A percentile compares a stretch with the other conserved stretches of the same genome.
These are phyloP conservation scores for Eimeria praecox DNA, from an alignment of 169 alveolate species.

Conservation along the genomic window DNA sequence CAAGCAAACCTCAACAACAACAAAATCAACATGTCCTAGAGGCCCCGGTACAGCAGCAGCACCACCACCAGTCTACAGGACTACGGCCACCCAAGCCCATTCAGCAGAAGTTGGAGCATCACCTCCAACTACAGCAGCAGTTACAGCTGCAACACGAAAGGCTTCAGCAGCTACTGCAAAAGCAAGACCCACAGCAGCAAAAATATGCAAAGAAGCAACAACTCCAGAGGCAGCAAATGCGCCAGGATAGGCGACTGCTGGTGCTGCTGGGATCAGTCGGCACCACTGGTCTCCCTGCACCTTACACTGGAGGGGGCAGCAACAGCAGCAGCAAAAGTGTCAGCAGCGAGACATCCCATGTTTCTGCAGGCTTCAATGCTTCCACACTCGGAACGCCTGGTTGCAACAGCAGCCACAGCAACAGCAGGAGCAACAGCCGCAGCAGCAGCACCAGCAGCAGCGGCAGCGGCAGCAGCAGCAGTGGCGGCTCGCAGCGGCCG, in stretches of 20 bases:
- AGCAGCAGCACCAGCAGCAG: slow-evolving; percentile 1
- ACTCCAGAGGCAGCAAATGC: neutral
- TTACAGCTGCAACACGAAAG: neutral
- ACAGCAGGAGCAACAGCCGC: neutral
- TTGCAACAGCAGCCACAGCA: slow-evolving; percentile 17
- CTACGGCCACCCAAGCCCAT: neutral
- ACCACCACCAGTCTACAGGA: neutral
- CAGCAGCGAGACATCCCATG: neutral
- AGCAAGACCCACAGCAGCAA: slow-evolving; percentile 7
- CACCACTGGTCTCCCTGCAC: neutral
- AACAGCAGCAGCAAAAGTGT: neutral
- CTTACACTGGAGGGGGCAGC: neutral
- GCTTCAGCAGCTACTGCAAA: neutral
- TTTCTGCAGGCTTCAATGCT: neutral
- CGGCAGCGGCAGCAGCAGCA: slow-evolving; percentile 6
- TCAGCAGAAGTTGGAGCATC: neutral
- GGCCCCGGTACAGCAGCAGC: neutral
- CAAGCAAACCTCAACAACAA: neutral
- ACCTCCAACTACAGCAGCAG: slow-evolving; percentile 5
- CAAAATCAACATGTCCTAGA: slow-evolving; percentile 8
- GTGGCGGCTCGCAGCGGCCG: neutral
- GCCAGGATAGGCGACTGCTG: neutral
- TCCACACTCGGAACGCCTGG: slow-evolving; percentile 12
- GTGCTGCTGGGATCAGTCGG: neutral
- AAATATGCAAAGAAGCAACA: neutral